Evolutionary conservation across 176 grass and related monocot species (phyloP).

Genomic region (Oryza australiensis): DNA sequence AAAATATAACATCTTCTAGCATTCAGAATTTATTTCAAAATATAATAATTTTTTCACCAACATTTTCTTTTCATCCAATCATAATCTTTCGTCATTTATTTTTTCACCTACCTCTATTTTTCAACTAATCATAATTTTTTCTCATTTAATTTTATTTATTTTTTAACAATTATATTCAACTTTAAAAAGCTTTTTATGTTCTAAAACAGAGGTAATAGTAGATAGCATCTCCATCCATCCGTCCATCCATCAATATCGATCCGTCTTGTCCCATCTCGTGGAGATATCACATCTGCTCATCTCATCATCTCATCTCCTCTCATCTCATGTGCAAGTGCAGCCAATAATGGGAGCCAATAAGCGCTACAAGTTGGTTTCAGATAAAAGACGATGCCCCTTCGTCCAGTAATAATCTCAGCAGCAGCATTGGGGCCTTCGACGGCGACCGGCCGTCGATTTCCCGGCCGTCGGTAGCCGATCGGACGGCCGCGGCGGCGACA

Average conservation of each 20-base stretch:
- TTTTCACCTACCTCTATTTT: no score
- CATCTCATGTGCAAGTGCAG: conserved; percentile 20
- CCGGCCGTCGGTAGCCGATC: neutral
- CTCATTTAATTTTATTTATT: no score
- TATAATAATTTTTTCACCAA: no score
- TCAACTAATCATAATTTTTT: no score
- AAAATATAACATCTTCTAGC: no score
- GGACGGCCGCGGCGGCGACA: neutral
- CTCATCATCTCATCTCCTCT: neutral
- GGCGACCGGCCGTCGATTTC: neutral
- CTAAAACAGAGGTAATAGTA: no score
- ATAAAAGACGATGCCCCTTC: conserved; percentile 7
- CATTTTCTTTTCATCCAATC: no score
- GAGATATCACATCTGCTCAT: neutral
- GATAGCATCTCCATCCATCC: neutral
- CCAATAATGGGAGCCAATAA: conserved; percentile 40
- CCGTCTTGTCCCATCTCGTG: neutral
- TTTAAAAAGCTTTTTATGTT: no score
- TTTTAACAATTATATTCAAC: no score
- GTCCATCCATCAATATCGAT: neutral
- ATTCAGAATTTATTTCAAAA: no score
- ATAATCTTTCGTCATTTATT: no score
- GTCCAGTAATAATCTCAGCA: conserved; percentile 4
- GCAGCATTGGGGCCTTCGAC: neutral
- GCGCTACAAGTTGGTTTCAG: conserved; percentile 6